phyloP scores from a whole-genome alignment of 805 yeast species.

The Metschnikowia hibisci region DNA sequence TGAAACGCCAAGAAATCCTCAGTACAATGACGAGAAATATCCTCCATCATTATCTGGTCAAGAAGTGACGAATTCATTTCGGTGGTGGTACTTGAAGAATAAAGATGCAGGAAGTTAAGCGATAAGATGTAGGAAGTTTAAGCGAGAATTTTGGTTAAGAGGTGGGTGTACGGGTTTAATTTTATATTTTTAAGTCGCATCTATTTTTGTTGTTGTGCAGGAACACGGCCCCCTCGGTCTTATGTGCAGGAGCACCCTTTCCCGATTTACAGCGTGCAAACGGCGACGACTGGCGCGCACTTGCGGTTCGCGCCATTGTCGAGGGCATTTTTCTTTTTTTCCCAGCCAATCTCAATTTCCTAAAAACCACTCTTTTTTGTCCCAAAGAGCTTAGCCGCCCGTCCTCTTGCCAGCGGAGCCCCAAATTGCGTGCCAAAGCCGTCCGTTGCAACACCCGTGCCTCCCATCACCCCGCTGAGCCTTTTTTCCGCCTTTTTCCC shows the following conservation, averaged over 20 bases:
- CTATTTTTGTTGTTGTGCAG: too few species aligned
- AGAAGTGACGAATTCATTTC: conserved; percentile 26
- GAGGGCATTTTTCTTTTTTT: conserved; percentile 4
- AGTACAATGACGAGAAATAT: conserved; percentile 74
- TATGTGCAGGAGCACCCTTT: too few species aligned
- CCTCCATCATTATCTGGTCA: conserved; percentile 75
- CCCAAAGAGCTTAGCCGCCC: conserved; percentile 3
- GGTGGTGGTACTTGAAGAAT: background rate
- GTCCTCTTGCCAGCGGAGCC: conserved; percentile 5
- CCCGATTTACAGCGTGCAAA: too few species aligned
- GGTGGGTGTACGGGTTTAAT: too few species aligned
- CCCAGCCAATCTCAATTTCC: conserved; percentile 2
- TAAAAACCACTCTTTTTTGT: conserved; percentile 5
- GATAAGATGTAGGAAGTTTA: too few species aligned
- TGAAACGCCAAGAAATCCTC: conserved; percentile 68
- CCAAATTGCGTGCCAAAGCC: background rate
- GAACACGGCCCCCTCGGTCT: too few species aligned
- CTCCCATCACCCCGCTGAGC: background rate
- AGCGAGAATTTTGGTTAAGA: too few species aligned
- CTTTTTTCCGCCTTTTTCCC: background rate
- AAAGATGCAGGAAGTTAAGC: background rate
- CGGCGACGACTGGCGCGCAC: conserved; percentile 1
- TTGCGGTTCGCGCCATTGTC: conserved; percentile 2
- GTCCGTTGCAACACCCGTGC: background rate
- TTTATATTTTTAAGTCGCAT: too few species aligned